Conservation (phyloP, 106 monocot genomes). For the Narthecium ossifragum region DNA sequence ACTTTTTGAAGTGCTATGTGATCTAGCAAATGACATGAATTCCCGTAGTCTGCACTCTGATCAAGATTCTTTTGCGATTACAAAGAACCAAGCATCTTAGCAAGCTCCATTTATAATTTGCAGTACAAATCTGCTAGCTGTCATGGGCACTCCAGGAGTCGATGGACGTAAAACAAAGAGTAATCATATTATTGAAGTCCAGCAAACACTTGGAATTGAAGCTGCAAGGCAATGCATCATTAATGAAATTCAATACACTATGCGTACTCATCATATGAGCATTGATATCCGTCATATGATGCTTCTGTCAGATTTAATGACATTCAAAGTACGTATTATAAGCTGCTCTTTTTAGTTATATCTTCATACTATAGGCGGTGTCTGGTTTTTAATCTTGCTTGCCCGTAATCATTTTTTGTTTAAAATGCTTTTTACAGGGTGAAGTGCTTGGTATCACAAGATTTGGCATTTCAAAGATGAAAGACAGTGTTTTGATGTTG, state of each 20-base stretch:
- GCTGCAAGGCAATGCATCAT: slow-evolving; percentile 91
- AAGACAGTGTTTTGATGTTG: slow-evolving; percentile 91
- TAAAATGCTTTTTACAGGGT: slow-evolving; percentile 43
- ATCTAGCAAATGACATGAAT: too few species aligned
- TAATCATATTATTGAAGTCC: slow-evolving; percentile 83
- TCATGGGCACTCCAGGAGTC: slow-evolving; percentile 94
- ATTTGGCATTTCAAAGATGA: slow-evolving; percentile 91
- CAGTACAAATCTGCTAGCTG: slow-evolving; percentile 83
- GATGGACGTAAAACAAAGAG: slow-evolving; percentile 59
- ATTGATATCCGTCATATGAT: slow-evolving; percentile 96
- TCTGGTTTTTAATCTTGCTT: slow-evolving; percentile 1
- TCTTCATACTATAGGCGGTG: too few species aligned
- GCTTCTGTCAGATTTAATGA: slow-evolving; percentile 97
- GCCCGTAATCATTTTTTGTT: neutral
- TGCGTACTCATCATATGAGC: slow-evolving; percentile 76
- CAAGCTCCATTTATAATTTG: slow-evolving; percentile 7
- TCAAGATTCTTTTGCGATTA: too few species aligned
- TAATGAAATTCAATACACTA: slow-evolving; percentile 69
- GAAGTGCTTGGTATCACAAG: slow-evolving; percentile 92
- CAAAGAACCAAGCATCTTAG: too few species aligned
- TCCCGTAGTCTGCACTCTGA: too few species aligned
- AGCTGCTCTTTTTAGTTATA: neutral
- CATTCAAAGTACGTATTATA: slow-evolving; percentile 52
- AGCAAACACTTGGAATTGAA: slow-evolving; percentile 84
- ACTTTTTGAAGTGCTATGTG: too few species aligned